Evolutionary conservation across 176 grass and related monocot species (phyloP), one percentile per base, ranked within the genome.

Genomic region (Triticum monococcum): DNA sequence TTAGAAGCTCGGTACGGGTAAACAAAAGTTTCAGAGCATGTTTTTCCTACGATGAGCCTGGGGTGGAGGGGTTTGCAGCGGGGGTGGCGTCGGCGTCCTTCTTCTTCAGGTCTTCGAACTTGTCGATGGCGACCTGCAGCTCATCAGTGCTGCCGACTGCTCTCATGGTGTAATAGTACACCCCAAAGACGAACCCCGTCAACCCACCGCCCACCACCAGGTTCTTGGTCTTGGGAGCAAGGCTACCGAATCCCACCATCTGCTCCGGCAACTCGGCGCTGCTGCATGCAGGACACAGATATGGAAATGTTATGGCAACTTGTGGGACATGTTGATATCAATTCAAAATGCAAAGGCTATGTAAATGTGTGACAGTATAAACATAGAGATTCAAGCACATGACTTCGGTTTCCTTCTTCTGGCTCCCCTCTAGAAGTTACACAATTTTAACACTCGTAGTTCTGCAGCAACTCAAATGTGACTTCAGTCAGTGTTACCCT

Each of bases 151-250:
- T 79, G 33, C 93, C 93, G n/a, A 98, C 96, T 0, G 96, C 93
- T 83, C 83, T 91, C 96, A 98, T 98, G 71, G 96, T 98, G 87
- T 98, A 98, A 72, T 91, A 98, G 86, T 96, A 98, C 9, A 94
- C 93, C 14, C 96, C 96, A 0, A 98, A 64, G 23, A 98, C 92
- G 54, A 96, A 98, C 4, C 86, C 81, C 2, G 93, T 84, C 52
- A 98, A 68, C 3, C 96, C 93, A 8, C 90, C 92, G 3, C 91
- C 96, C n/a, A 98, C 97, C 8, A 98, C 87, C 18, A 98, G 23
- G 92, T 98, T 98, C 87, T 81, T 94, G 62, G 92, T 96, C 86
- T 90, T 94, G 14, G 94, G 85, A 0, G 84, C 82, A 9, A 98
- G 85, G 70, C 82, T 83, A 11, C 84, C 25, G 37, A 98, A 94